Evolutionary conservation across 305 asterid genomes (phyloP).

Genomic region (Fraxinus paxiana): DNA sequence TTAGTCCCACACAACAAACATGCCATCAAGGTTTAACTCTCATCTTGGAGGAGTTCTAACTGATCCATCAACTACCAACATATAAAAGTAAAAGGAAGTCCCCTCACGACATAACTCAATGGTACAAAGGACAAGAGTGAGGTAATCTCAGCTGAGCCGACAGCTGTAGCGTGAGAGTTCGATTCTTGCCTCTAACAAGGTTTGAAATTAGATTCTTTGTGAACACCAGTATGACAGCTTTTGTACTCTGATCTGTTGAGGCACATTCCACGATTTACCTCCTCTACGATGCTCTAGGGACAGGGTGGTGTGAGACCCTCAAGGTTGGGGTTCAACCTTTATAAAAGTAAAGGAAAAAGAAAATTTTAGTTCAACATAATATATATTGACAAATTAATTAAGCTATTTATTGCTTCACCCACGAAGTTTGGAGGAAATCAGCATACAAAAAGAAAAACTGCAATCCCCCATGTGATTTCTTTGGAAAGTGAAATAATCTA

Average conservation of each 20-base stretch:
- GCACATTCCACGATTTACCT: no score
- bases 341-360: neutral
- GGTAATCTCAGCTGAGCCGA: no score
- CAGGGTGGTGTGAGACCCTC: no score
- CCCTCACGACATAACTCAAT: no score
- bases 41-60: neutral
- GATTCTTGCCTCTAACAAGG: no score
- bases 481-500: neutral
- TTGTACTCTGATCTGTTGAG: no score
- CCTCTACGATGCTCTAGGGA: no score
- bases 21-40: neutral
- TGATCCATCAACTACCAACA: neutral
- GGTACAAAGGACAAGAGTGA: no score
- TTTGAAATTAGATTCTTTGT: no score
- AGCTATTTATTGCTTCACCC: neutral
- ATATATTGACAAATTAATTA: neutral
- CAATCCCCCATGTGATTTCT: neutral
- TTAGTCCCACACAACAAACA: neutral
- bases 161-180: no score
- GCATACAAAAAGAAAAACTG: constrained; percentile 2
- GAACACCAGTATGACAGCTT: no score
- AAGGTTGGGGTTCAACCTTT: no score
- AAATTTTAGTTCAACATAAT: neutral
- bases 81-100: neutral
- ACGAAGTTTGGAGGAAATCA: neutral